phyloP scores from a whole-genome alignment of 2,329 filamentous ascomycete genomes.

The Fusarium sp. region DNA sequence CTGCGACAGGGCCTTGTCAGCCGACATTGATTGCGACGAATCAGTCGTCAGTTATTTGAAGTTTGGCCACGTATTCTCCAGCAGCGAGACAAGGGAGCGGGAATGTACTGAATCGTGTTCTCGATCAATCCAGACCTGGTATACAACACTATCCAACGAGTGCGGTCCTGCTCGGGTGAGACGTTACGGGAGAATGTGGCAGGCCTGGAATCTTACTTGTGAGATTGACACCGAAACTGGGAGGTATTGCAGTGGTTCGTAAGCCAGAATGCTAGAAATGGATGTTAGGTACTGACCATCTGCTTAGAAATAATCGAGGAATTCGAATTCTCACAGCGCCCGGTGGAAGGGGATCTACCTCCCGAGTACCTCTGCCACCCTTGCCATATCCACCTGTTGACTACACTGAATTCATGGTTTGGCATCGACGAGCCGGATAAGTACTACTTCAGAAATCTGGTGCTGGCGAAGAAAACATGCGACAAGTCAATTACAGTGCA shows the following conservation, averaged over 20 bases:
- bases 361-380: background rate
- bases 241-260: background rate
- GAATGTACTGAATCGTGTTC: background rate
- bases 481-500: background rate
- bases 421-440: background rate
- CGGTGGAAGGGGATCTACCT: background rate
- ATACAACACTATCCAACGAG: background rate
- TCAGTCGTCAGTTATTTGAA: background rate
- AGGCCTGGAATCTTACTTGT: background rate
- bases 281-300: background rate
- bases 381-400: background rate
- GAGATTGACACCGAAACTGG: fast-evolving
- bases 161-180: background rate
- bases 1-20: background rate
- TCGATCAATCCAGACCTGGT: background rate
- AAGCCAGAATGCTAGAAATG: background rate
- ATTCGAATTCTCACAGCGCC: background rate
- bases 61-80: background rate
- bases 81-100: fast-evolving
- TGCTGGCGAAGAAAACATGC: background rate
- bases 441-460: background rate
- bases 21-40: background rate
- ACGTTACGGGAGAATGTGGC: fast-evolving
- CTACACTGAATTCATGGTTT: background rate
- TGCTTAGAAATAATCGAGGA: background rate